Conservation (phyloP, 345 rosid genomes). For the Cardamine resedifolia region DNA sequence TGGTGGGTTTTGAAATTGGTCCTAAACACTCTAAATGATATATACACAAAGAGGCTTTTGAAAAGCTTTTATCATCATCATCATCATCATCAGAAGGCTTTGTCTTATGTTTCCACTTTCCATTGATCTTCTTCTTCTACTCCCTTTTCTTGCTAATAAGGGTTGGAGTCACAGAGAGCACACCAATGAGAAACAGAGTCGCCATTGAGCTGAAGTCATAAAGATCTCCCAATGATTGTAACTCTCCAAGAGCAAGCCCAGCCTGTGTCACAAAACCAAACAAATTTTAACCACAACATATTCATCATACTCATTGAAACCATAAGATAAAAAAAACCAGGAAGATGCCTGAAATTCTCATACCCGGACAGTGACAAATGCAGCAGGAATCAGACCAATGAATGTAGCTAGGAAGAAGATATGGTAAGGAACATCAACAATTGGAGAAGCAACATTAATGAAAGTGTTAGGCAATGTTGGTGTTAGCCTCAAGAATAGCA, state of each 20-base stretch:
- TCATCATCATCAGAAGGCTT: constrained; percentile 17
- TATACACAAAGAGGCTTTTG: constrained; percentile 18
- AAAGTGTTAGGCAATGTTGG: constrained; percentile 93
- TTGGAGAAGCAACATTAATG: constrained; percentile 92
- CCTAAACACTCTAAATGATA: constrained; percentile 23
- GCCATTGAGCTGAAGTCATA: constrained; percentile 88
- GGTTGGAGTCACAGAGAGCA: constrained; percentile 73
- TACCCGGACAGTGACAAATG: constrained; percentile 91
- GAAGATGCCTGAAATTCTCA: constrained; percentile 1
- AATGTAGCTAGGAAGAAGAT: constrained; percentile 79
- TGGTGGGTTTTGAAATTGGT: constrained; percentile 2
- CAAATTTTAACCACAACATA: neutral
- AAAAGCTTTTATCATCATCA: neutral
- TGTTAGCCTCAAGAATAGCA: constrained; percentile 87
- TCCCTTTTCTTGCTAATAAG: constrained; percentile 56
- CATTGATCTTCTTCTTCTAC: constrained; percentile 28
- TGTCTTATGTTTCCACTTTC: constrained; percentile 14
- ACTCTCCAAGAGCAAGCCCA: constrained; percentile 86
- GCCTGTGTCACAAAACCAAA: constrained; percentile 51
- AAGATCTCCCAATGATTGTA: constrained; percentile 76
- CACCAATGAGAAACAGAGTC: constrained; percentile 71
- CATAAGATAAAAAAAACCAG: neutral
- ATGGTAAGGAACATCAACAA: constrained; percentile 85
- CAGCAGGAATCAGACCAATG: constrained; percentile 90
- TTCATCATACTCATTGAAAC: constrained; percentile 1